Evolutionary conservation across 176 grass and related monocot genomes (phyloP).

Genomic region (Calamus simplicifolius): DNA sequence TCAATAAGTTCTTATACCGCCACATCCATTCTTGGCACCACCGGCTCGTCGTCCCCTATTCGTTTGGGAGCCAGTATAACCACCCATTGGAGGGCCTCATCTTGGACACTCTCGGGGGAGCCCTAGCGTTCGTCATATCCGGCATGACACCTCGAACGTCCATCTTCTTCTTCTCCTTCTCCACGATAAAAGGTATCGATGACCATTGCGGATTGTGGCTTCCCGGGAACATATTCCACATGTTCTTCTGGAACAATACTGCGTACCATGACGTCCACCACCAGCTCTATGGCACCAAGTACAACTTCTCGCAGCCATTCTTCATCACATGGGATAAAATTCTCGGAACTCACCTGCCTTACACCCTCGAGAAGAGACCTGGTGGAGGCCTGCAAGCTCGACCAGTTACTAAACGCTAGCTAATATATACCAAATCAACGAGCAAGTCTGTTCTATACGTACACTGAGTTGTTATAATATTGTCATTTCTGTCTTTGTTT

Average conservation of each 20-base stretch:
- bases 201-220: constrained; percentile 3
- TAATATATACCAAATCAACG: too few species aligned
- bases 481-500: too few species aligned
- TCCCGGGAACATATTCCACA: neutral
- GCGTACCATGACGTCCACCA: constrained; percentile 3
- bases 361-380: neutral
- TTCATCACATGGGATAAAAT: constrained; percentile 12
- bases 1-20: constrained; percentile 5
- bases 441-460: too few species aligned
- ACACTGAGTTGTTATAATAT: too few species aligned
- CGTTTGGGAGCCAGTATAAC: constrained; percentile 10
- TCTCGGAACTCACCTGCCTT: neutral
- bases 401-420: neutral
- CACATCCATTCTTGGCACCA: constrained; percentile 10
- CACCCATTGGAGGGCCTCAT: neutral
- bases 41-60: constrained; percentile 3
- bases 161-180: constrained; percentile 15
- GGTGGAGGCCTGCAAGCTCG: constrained; percentile 1
- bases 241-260: constrained; percentile 4
- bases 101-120: neutral
- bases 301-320: constrained; percentile 11
- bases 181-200: constrained; percentile 4
- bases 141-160: neutral
- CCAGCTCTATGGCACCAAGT: neutral
- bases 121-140: neutral